These are phyloP conservation scores for Castanopsis chinensis DNA, from an alignment of 306 rosid genomes.

Conservation along the genomic window DNA sequence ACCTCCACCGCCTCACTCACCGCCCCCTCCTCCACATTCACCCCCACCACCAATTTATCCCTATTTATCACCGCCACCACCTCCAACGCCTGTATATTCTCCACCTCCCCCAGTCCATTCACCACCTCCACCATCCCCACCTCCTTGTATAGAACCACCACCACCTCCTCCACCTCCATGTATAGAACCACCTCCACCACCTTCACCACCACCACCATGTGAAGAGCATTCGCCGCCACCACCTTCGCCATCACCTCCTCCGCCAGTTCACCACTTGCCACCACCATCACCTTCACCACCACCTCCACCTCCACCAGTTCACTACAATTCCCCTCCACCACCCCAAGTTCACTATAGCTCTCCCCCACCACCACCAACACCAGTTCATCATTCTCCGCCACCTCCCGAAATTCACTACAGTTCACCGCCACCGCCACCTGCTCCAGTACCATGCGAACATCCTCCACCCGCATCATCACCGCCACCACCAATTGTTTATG, in stretches of 20 bases:
- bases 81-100: slow-evolving; percentile 57
- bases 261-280: slow-evolving; percentile 16
- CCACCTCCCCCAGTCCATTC: slow-evolving; percentile 49
- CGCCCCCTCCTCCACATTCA: slow-evolving; percentile 48
- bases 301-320: slow-evolving; percentile 31
- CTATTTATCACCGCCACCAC: slow-evolving; percentile 63
- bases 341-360: slow-evolving; percentile 23
- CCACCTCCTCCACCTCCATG: slow-evolving; percentile 75
- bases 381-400: slow-evolving; percentile 44
- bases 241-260: slow-evolving; percentile 37
- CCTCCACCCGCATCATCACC: slow-evolving; percentile 38
- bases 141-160: slow-evolving; percentile 69
- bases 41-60: slow-evolving; percentile 70
- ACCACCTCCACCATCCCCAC: slow-evolving; percentile 57
- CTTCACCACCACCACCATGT: slow-evolving; percentile 27
- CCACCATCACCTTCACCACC: slow-evolving; percentile 47
- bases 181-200: slow-evolving; percentile 53
- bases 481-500: slow-evolving; percentile 35
- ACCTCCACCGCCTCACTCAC: slow-evolving; percentile 22
- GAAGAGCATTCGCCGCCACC: slow-evolving; percentile 37
- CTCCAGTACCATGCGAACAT: slow-evolving; percentile 42
- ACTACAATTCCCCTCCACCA: slow-evolving; percentile 42
- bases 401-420: slow-evolving; percentile 23
- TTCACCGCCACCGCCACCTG: slow-evolving; percentile 42
- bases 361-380: slow-evolving; percentile 27